Evolutionary conservation across 768 basidiomycete species (phyloP).

Genomic region (Russula sp.): DNA sequence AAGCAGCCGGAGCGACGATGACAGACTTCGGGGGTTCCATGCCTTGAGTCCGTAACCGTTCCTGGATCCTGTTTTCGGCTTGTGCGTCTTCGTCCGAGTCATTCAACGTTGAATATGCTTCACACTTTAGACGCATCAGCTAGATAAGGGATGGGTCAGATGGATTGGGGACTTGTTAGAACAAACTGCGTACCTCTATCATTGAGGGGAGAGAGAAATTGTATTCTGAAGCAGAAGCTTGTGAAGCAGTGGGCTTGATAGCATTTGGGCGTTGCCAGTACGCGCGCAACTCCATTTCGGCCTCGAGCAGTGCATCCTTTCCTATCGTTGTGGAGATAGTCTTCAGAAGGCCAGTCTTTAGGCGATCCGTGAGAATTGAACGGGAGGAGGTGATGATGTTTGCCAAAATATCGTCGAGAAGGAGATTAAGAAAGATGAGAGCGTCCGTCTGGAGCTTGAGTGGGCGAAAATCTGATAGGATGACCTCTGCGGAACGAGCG

Average conservation of each 20-base stretch:
- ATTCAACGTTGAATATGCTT: conserved; percentile 81
- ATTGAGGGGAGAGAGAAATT: conserved; percentile 68
- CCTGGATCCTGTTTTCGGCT: conserved; percentile 56
- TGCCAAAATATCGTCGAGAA: conserved; percentile 81
- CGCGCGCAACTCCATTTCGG: conserved; percentile 85
- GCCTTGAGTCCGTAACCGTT: conserved; percentile 46
- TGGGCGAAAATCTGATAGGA: conserved; percentile 90
- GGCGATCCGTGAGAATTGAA: conserved; percentile 65
- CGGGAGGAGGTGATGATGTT: conserved; percentile 59
- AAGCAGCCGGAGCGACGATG: conserved; percentile 65
- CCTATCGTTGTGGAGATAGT: conserved; percentile 77
- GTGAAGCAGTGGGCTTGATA: conserved; percentile 28
- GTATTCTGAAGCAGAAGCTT: conserved; percentile 44
- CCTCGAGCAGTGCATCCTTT: conserved; percentile 88
- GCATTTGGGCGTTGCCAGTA: conserved; percentile 73
- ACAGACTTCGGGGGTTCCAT: conserved; percentile 44
- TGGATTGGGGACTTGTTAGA: neutral
- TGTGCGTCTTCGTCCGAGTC: conserved; percentile 71
- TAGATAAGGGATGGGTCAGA: conserved; percentile 30
- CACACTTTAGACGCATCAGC: conserved; percentile 81
- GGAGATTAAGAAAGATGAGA: conserved; percentile 70
- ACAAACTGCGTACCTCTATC: conserved; percentile 53
- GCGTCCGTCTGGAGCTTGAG: conserved; percentile 77
- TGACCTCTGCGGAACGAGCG: conserved; percentile 77
- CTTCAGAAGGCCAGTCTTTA: conserved; percentile 65